phyloP scores from a whole-genome alignment of 2,329 filamentous ascomycete genomes.

The Colletotrichum paranaense region DNA sequence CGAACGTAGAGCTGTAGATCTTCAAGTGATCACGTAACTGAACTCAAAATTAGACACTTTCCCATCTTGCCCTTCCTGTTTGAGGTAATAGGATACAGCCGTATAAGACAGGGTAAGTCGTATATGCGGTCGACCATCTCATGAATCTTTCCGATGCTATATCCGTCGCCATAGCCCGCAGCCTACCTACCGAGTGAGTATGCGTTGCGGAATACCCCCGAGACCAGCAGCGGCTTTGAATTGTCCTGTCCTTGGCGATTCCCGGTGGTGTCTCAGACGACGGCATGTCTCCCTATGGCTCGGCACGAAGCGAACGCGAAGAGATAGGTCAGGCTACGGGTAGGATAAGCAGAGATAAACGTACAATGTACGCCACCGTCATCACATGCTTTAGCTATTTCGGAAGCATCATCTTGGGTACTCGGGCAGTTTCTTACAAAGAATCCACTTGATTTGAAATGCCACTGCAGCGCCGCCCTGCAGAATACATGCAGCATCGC shows the following conservation, averaged over 20 bases:
- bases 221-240: neutral
- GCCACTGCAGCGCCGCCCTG: neutral
- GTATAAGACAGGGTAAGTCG: neutral
- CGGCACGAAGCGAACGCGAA: neutral
- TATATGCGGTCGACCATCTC: neutral
- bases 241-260: neutral
- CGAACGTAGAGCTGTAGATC: neutral
- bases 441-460: constrained; percentile 14
- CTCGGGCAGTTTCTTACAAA: neutral
- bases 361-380: neutral
- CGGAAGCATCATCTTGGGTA: neutral
- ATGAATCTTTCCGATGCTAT: neutral
- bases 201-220: neutral
- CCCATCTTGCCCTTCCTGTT: neutral
- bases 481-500: constrained; percentile 14
- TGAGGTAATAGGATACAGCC: neutral
- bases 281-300: neutral
- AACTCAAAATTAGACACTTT: neutral
- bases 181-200: neutral
- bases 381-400: neutral
- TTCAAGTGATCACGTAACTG: neutral
- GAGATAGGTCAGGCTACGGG: neutral
- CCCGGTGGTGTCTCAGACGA: neutral
- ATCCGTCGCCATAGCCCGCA: neutral
- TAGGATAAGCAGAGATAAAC: neutral